These are phyloP conservation scores for Macrolepiota fuliginosa DNA, from an alignment of 768 basidiomycete genomes.

Conservation along the genomic window DNA sequence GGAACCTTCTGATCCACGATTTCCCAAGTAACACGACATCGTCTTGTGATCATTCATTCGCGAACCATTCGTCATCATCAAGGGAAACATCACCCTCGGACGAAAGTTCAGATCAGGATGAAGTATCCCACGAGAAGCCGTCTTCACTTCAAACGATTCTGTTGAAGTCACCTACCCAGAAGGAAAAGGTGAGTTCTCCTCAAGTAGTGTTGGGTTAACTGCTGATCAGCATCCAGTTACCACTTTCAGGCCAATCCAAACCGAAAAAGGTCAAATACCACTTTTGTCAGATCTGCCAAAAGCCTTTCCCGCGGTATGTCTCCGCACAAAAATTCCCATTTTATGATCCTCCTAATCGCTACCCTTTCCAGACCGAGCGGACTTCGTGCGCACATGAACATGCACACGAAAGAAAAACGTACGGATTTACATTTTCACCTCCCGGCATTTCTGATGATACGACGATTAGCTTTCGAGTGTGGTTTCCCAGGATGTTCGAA, in stretches of 20 bases:
- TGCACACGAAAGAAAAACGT: slow-evolving; percentile 33
- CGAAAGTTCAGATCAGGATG: slow-evolving; percentile 1
- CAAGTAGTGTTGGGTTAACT: too few species aligned
- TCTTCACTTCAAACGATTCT: not conserved
- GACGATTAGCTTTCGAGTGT: slow-evolving; percentile 35
- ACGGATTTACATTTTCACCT: slow-evolving; percentile 3
- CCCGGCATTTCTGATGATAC: not conserved
- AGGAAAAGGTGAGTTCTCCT: not conserved
- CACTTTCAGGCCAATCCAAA: slow-evolving; percentile 15
- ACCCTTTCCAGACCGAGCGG: slow-evolving; percentile 28
- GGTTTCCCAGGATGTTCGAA: slow-evolving; percentile 49
- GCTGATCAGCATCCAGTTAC: slow-evolving; percentile 3
- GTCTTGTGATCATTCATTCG: not conserved
- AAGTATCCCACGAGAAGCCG: not conserved
- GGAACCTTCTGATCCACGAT: not conserved
- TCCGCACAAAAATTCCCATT: not conserved
- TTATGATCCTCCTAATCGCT: not conserved
- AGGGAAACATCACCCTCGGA: not conserved
- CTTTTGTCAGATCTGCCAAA: slow-evolving; percentile 29
- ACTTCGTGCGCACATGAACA: slow-evolving; percentile 33
- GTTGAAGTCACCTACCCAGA: not conserved
- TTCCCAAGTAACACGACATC: not conserved
- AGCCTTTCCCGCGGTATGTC: slow-evolving; percentile 30
- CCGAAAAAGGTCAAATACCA: slow-evolving; percentile 35
- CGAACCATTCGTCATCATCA: not conserved